Evolutionary conservation across 129 eudicot species (phyloP).

Genomic region (Dittrichia graveolens): DNA sequence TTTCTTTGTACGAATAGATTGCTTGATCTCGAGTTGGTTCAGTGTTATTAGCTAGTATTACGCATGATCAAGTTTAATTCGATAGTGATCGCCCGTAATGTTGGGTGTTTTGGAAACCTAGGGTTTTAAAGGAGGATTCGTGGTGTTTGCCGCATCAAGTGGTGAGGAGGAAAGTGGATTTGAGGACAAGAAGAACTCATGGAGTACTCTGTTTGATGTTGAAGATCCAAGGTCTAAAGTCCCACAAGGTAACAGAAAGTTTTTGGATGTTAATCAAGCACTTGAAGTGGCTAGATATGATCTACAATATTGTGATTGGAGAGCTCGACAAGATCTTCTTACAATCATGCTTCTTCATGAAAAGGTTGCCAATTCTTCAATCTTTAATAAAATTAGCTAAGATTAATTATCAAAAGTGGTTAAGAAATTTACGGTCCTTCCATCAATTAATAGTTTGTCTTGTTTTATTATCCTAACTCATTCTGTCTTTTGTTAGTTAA

Average conservation of each 20-base stretch:
- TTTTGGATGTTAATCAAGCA: constrained; percentile 79
- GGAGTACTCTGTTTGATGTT: constrained; percentile 63
- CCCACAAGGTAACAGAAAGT: constrained; percentile 62
- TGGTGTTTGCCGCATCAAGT: constrained; percentile 58
- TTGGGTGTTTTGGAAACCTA: constrained; percentile 27
- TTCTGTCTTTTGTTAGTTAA: neutral
- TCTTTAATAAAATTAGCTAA: constrained; percentile 9
- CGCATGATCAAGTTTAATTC: neutral
- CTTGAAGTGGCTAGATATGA: constrained; percentile 86
- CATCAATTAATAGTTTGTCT: neutral
- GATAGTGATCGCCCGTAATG: neutral
- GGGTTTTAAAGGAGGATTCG: constrained; percentile 54
- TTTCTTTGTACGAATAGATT: neutral
- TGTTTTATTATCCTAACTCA: neutral
- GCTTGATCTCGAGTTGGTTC: neutral
- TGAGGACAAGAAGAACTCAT: constrained; percentile 56
- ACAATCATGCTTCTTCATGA: constrained; percentile 84
- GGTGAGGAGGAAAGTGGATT: constrained; percentile 56
- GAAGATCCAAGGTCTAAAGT: constrained; percentile 75
- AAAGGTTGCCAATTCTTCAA: constrained; percentile 46
- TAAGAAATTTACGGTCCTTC: neutral
- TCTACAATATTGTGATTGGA: constrained; percentile 89
- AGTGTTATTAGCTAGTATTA: neutral
- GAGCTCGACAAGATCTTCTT: constrained; percentile 86
- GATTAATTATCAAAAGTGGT: neutral